Base-by-base conservation (phyloP, 169 alveolate genomes). In the Perkinsus chesapeaki region DNA sequence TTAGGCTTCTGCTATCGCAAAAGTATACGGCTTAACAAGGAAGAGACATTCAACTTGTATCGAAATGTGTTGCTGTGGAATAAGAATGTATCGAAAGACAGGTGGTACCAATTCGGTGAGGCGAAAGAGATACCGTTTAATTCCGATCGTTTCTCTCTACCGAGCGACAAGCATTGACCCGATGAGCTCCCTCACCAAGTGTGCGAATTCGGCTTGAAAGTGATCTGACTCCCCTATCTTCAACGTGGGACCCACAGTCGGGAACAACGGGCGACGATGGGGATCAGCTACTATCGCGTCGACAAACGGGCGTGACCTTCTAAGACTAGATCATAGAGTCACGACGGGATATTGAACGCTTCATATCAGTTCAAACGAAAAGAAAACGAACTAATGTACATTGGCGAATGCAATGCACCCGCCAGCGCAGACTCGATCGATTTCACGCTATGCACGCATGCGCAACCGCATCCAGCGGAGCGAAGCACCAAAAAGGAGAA, bases 211-310 rank as follows among this genome's bases (percentile, higher is more conserved):
- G 82, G 82, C 82, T 60, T 34, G 27, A 60, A 7, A 60, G 12
- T 60, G 31, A 16, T 27, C 27, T 60, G 82, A 60, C 82, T 60
- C 82, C 82, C 82, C 82, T 60, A 60, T 60, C 82, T 60, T 60
- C 82, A 60, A 60, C 82, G 82, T 60, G 82, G 82, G 82, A 60
- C 82, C 82, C 82, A 60, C 82, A 60, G 82, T 27, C 82, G 82
- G 82, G 82, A 60, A 60, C 82, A 60, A 60, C 82, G 82, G 82
- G 82, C 82, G 82, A 60, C 82, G 82, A 60, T 60, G 82, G 82
- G 82, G 82, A 60, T 0, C 23, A 60, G 82, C 82, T 60, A 7
- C 12, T 60, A 60, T 60, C 82, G 82, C 82, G 82, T 60, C 82
- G 82, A 60, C 82, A 60, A 12, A 60, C 82, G 82, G 82, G 31